Percentiles rank a stretch among this genome's conserved stretches.
Evolutionary conservation across 208 protist species (phyloP).

Genomic region (Acanthamoeba sp.): DNA sequence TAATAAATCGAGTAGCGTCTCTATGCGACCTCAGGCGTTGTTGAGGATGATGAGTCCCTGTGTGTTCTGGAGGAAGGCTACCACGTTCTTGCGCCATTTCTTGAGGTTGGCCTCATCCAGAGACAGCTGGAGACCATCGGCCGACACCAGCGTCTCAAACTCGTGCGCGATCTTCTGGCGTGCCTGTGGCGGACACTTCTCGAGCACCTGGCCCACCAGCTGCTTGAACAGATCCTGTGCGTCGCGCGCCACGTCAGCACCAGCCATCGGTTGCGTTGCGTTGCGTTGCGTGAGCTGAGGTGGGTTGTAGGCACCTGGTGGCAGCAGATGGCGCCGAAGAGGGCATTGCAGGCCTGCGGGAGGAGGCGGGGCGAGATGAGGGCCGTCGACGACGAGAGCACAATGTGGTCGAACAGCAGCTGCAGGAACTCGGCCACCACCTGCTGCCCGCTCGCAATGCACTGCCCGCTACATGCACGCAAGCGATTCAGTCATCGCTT

Average conservation of each 20-base stretch:
- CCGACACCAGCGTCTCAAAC: conserved; percentile 30
- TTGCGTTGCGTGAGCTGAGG: neutral
- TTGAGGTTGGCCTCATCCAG: conserved; percentile 54
- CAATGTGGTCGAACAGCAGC: conserved; percentile 48
- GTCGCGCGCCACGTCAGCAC: neutral
- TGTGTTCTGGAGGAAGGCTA: conserved; percentile 26
- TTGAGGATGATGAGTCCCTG: conserved; percentile 45
- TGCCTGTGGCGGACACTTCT: neutral
- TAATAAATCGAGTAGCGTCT: neutral
- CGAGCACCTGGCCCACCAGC: conserved; percentile 52
- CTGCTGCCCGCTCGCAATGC: conserved; percentile 14
- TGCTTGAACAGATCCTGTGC: conserved; percentile 58
- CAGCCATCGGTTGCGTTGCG: neutral
- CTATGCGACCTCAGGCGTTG: neutral
- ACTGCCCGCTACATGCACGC: neutral
- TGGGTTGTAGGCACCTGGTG: neutral
- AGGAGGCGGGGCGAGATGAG: conserved; percentile 47
- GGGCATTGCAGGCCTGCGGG: conserved; percentile 33
- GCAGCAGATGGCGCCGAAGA: conserved; percentile 60
- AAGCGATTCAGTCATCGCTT: neutral
- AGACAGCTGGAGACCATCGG: neutral
- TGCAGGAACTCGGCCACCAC: conserved; percentile 18
- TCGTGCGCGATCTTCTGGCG: conserved; percentile 43
- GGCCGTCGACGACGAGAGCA: conserved; percentile 11
- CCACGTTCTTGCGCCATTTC: conserved; percentile 60